Base-by-base conservation (phyloP, 495 filamentous ascomycete genomes). In the Lindgomyces ingoldianus region DNA sequence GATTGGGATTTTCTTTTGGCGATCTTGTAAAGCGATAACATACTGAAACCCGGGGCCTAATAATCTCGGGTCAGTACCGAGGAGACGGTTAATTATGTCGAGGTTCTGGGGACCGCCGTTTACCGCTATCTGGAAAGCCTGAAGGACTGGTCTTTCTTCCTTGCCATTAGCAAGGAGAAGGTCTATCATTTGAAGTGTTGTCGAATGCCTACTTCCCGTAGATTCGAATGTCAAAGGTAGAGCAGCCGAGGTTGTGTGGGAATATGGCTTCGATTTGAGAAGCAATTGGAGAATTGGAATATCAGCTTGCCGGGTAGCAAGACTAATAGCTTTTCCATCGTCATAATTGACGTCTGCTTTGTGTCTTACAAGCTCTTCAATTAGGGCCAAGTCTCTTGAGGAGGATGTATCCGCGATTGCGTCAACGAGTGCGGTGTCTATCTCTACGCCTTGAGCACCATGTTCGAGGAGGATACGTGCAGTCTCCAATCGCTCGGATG, bases 1-100 rank as follows among this genome's bases (percentile, higher is more conserved):
- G 10, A 64, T 61, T 22, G 60, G 39, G 16, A 27, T 33, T 33
- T 61, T 64, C 11, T 56, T 59, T 19, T 39, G 24, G 16, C 16
- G 0, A 45, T 42, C 18, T 14, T 50, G 16, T 16, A 60, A 18
- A 18, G 47, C 41, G 8, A 51, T 53, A 26, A 56, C 42, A 16
- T 33, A 22, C 39, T 60, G 47, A 24, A 64, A 69, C 18, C 56
- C 66, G 4, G 47, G 27, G 1, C 42, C 42, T 6, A 49, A 24
- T 9, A 69, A 24, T 21, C 26, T 51, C 30, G 47, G 16, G 29
- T 65, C 54, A 26, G 50, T 27, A 4, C 16, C 26, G 3, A 69
- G 24, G 16, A 69, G 56, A n/a, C 53, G 54, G n/a, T 50, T 19
- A n/a, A 69, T 69, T 14, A 69, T 61, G 18, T 69, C 66, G 2